Evolutionary conservation across 306 rosid species (phyloP).

Genomic region (Quercus berberidifolia): DNA sequence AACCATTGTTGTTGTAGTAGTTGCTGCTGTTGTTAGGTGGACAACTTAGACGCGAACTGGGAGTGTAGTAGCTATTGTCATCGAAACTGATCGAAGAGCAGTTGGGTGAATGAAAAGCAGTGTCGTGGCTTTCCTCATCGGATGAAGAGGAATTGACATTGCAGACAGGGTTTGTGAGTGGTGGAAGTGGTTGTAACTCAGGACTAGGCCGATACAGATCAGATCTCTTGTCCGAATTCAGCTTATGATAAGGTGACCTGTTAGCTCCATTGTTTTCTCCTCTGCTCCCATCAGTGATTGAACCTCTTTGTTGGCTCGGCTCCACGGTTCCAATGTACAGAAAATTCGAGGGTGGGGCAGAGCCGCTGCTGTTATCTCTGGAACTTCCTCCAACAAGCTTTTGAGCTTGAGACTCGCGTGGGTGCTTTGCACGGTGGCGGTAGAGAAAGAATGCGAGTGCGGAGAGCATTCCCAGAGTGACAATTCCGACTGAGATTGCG

Average conservation of each 20-base stretch:
- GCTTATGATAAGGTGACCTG: conserved; percentile 69
- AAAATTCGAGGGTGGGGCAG: conserved; percentile 59
- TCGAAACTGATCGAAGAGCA: conserved; percentile 57
- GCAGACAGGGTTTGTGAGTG: conserved; percentile 38
- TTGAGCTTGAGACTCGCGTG: conserved; percentile 40
- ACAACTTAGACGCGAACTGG: conserved; percentile 58
- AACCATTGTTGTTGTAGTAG: no score
- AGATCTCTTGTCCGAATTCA: conserved; percentile 67
- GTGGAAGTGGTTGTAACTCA: conserved; percentile 92
- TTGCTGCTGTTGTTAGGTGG: conserved; percentile 29
- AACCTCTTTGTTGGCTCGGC: conserved; percentile 33
- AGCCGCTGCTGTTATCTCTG: conserved; percentile 28
- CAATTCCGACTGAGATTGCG: conserved; percentile 83
- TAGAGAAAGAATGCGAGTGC: conserved; percentile 81
- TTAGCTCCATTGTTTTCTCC: conserved; percentile 20
- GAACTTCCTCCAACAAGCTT: conserved; percentile 53
- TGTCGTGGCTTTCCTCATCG: conserved; percentile 63
- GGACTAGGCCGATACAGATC: conserved; percentile 95
- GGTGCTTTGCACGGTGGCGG: conserved; percentile 72
- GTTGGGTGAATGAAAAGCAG: conserved; percentile 78
- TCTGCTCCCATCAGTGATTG: conserved; percentile 21
- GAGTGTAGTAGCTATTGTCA: conserved; percentile 56
- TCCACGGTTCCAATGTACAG: conserved; percentile 93
- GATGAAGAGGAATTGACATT: conserved; percentile 36
- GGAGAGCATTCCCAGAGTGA: conserved; percentile 90